Evolutionary conservation across 2,329 filamentous ascomycete genomes (phyloP).

Genomic region (Alternaria triticina): DNA sequence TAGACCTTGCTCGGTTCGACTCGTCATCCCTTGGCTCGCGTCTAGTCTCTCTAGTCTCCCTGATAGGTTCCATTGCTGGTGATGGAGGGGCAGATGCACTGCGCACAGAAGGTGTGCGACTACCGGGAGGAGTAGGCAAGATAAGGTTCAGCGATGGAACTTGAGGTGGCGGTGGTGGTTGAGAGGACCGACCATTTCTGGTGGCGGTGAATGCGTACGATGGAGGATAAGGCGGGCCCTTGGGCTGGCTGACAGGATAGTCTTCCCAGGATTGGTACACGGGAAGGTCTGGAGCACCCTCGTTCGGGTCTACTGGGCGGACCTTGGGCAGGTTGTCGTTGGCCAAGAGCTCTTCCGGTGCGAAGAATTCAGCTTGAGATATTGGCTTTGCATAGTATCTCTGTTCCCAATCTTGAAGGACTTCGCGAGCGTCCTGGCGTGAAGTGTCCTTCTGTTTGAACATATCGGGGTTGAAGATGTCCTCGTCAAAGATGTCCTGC

Average conservation of each 20-base stretch:
- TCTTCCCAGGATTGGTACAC: slow-evolving; percentile 52
- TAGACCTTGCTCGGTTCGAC: slow-evolving; percentile 32
- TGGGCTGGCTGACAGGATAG: slow-evolving; percentile 32
- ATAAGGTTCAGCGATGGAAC: slow-evolving; percentile 64
- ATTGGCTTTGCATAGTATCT: slow-evolving; percentile 49
- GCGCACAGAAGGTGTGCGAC: slow-evolving; percentile 49
- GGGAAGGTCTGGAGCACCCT: slow-evolving; percentile 53
- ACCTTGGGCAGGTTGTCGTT: slow-evolving; percentile 46
- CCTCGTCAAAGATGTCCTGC: slow-evolving; percentile 51
- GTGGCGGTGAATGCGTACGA: slow-evolving; percentile 49
- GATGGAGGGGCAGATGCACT: slow-evolving; percentile 45
- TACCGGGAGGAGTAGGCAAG: slow-evolving; percentile 64
- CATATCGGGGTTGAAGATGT: slow-evolving; percentile 54
- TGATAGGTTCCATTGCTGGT: slow-evolving; percentile 39
- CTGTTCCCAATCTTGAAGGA: slow-evolving; percentile 53
- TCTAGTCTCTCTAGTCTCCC: slow-evolving; percentile 26
- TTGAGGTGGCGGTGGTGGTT: slow-evolving; percentile 48
- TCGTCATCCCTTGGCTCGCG: slow-evolving; percentile 34
- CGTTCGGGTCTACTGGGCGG: slow-evolving; percentile 49
- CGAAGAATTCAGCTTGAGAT: slow-evolving; percentile 57
- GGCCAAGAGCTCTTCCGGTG: slow-evolving; percentile 52
- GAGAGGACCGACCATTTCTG: slow-evolving; percentile 47
- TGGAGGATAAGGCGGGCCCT: slow-evolving; percentile 45
- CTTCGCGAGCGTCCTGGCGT: slow-evolving; percentile 45
- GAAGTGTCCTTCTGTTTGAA: slow-evolving; percentile 46